phyloP scores from a whole-genome alignment of 2,329 filamentous ascomycete genomes.

The Phialocephala sp. region DNA sequence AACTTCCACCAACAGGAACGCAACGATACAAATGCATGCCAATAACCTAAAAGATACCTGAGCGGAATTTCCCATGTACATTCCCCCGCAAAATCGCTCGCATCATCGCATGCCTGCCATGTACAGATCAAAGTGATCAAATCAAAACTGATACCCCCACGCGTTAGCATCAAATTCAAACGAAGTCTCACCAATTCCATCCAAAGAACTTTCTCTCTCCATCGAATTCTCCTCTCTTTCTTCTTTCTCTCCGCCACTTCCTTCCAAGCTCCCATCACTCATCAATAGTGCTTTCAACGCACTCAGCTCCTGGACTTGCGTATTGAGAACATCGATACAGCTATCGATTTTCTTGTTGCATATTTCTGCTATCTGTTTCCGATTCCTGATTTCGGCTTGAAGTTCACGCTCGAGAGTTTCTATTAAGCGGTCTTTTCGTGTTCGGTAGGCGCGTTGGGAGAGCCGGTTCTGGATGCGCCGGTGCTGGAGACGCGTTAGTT shows the following conservation, averaged over 20 bases:
- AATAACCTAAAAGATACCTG: background rate
- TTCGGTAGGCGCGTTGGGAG: conserved; percentile 6
- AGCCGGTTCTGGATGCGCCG: background rate
- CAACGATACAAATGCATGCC: background rate
- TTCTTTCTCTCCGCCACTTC: background rate
- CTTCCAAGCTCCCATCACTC: background rate
- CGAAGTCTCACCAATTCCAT: background rate
- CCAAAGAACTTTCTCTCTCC: background rate
- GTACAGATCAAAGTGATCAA: background rate
- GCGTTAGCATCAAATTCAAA: conserved; percentile 4
- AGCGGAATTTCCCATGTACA: background rate
- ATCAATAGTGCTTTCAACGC: background rate
- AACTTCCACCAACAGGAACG: background rate
- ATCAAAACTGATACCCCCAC: background rate
- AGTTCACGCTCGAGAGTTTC: background rate
- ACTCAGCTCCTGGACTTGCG: background rate
- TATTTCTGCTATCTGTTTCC: background rate
- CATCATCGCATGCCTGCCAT: background rate
- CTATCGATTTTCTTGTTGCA: conserved; percentile 3
- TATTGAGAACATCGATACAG: background rate
- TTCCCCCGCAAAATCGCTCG: background rate
- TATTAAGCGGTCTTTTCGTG: background rate
- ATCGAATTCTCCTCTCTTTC: background rate
- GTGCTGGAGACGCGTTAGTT: background rate
- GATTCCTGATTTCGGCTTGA: background rate